These are phyloP conservation scores for Castanea sativa DNA, from an alignment of 306 rosid genomes.

Conservation along the genomic window DNA sequence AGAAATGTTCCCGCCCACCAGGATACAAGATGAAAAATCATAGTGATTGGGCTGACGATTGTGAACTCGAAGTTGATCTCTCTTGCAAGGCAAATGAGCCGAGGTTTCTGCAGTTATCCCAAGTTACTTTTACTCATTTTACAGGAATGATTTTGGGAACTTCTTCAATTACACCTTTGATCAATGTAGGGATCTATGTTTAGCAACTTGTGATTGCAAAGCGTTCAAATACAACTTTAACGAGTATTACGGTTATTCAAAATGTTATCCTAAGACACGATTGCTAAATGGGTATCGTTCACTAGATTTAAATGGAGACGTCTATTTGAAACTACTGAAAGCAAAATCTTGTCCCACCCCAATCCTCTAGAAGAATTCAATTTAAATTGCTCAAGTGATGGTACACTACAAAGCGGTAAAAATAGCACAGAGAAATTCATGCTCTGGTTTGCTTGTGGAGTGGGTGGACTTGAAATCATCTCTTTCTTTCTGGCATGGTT, in stretches of 20 bases:
- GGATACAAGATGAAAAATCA: slow-evolving; percentile 18
- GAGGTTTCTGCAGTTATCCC: background rate
- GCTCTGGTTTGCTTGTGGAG: slow-evolving; percentile 14
- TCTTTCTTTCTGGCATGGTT: slow-evolving; percentile 12
- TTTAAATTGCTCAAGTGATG: background rate
- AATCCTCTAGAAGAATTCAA: background rate
- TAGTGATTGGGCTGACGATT: slow-evolving; percentile 41
- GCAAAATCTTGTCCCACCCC: background rate
- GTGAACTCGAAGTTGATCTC: slow-evolving; percentile 30
- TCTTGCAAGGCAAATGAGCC: slow-evolving; percentile 15
- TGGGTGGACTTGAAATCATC: slow-evolving; percentile 30
- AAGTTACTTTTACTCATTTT: slow-evolving; percentile 7
- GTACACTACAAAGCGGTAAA: background rate
- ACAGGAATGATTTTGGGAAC: slow-evolving; percentile 24
- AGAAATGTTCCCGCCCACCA: slow-evolving; percentile 25
- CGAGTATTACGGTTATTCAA: background rate
- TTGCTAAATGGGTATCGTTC: slow-evolving; percentile 27
- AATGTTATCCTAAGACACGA: slow-evolving; percentile 21
- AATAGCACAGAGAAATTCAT: background rate
- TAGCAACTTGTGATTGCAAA: slow-evolving; percentile 12
- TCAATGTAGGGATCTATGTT: slow-evolving; percentile 28
- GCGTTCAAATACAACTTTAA: slow-evolving; percentile 6
- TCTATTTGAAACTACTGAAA: slow-evolving; percentile 24
- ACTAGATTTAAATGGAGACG: background rate
- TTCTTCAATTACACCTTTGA: background rate